phyloP scores from a whole-genome alignment of 176 grass and related monocot genomes.

The Oryza glaberrima region DNA sequence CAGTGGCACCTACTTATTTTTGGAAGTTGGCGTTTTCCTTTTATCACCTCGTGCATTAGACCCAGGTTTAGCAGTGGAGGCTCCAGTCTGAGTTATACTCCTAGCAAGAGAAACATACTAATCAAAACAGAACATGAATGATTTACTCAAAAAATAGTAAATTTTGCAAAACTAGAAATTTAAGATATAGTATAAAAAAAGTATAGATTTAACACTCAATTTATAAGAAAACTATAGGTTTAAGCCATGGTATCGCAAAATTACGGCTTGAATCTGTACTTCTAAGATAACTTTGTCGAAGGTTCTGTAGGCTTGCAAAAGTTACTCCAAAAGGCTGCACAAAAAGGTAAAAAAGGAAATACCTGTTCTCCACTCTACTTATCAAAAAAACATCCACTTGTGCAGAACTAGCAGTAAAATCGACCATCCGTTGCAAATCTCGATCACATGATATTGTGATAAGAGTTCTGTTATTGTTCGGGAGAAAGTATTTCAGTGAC shows the following conservation, averaged over 20 bases:
- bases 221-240: neutral
- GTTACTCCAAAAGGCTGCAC: constrained; percentile 1
- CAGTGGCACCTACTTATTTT: constrained; percentile 47
- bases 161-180: neutral
- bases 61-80: constrained; percentile 58
- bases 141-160: neutral
- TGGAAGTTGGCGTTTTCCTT: constrained; percentile 57
- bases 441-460: constrained; percentile 90
- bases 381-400: constrained; percentile 83
- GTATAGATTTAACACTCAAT: neutral
- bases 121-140: constrained; percentile 19
- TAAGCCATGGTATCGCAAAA: neutral
- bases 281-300: neutral
- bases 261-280: neutral
- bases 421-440: constrained; percentile 95
- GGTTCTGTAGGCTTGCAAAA: neutral
- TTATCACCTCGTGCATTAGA: constrained; percentile 51
- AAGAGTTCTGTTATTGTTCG: constrained; percentile 78
- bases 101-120: constrained; percentile 37
- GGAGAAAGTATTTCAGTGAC: constrained; percentile 93
- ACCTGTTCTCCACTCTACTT: constrained; percentile 85
- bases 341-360: constrained; percentile 16
- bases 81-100: constrained; percentile 66
- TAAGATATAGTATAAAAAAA: neutral
- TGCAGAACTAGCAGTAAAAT: constrained; percentile 75